phyloP scores from a whole-genome alignment of 768 basidiomycete species.

The Daedalea quercina region DNA sequence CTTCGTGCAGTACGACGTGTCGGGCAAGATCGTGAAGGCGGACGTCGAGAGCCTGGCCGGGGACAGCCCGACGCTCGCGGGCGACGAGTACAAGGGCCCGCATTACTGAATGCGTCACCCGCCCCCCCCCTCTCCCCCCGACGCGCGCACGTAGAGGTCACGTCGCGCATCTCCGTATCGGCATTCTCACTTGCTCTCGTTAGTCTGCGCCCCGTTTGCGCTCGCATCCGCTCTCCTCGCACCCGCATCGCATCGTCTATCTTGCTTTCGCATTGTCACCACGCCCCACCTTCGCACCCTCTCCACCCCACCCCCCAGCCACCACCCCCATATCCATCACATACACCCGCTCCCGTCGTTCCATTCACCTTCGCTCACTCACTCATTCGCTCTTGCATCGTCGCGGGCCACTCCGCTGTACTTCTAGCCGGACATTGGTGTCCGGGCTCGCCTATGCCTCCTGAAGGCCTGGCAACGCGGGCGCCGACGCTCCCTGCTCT shows the following conservation, averaged over 20 bases:
- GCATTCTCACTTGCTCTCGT: background rate
- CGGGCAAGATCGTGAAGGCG: constrained; percentile 35
- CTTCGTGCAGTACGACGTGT: constrained; percentile 46
- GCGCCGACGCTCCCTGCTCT: too few relatives aligned
- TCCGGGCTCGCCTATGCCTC: too few relatives aligned
- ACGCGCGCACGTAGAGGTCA: too few relatives aligned
- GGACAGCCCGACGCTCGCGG: background rate
- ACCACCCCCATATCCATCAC: background rate
- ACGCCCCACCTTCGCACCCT: background rate
- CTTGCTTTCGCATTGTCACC: background rate
- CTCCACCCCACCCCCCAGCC: background rate
- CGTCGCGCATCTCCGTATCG: background rate
- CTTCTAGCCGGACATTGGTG: constrained; percentile 1
- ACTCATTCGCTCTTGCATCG: background rate
- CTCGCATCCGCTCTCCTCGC: background rate
- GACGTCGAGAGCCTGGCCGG: background rate
- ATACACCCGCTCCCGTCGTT: background rate
- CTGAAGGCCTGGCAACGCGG: too few relatives aligned
- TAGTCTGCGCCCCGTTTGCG: background rate
- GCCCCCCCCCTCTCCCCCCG: background rate
- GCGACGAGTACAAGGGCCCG: constrained; percentile 2
- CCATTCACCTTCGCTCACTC: too few relatives aligned
- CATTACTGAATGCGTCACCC: background rate
- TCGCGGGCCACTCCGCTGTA: background rate
- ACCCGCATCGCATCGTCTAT: constrained; percentile 1